Evolutionary conservation across 306 rosid genomes (phyloP).

Genomic region (Corylus heterophylla): DNA sequence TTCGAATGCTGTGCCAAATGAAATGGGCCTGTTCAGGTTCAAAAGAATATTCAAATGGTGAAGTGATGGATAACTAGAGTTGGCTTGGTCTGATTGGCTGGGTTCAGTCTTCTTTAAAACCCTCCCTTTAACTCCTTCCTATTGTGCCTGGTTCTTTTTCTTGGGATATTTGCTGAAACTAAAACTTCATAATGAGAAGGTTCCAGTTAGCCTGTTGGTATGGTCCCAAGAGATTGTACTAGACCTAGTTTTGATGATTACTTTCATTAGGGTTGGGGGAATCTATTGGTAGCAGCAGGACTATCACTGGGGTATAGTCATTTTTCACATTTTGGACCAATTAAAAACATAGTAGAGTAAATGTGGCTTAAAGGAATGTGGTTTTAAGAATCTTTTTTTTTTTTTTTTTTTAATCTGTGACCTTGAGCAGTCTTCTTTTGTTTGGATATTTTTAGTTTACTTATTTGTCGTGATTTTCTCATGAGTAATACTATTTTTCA

Average conservation of each 20-base stretch:
- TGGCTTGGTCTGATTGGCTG: background rate
- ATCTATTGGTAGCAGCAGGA: background rate
- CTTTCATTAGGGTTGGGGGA: background rate
- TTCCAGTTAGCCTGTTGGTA: background rate
- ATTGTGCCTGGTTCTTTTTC: background rate
- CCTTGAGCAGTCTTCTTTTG: background rate
- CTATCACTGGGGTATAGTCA: background rate
- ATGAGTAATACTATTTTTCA: too few species aligned
- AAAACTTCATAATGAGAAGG: background rate
- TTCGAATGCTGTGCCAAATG: background rate
- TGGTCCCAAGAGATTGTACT: background rate
- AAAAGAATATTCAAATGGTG: background rate
- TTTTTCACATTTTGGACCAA: background rate
- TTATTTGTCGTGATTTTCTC: background rate
- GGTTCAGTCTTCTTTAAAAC: background rate
- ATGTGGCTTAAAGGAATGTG: background rate
- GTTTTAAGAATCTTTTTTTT: background rate
- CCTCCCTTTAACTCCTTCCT: background rate
- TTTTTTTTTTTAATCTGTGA: background rate
- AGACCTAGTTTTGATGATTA: background rate
- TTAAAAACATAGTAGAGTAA: background rate
- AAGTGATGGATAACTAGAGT: background rate
- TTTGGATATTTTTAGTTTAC: background rate
- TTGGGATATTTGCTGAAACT: background rate
- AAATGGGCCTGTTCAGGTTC: background rate